phyloP scores from a whole-genome alignment of 2,329 filamentous ascomycete genomes.

The Aureobasidium sp. region DNA sequence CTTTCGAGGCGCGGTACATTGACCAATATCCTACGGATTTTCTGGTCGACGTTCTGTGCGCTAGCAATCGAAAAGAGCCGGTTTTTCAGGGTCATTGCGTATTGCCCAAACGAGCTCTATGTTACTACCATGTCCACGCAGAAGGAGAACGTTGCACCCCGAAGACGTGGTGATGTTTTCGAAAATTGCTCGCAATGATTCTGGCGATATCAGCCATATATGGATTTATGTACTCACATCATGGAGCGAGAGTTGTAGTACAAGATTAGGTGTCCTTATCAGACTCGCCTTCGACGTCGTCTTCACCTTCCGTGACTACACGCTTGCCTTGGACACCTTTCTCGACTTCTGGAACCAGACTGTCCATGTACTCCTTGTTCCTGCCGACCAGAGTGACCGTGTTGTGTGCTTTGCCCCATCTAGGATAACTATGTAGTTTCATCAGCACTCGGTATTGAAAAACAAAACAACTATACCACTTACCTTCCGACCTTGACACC shows the following conservation, averaged over 20 bases:
- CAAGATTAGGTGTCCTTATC: conserved; percentile 16
- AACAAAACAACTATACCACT: neutral
- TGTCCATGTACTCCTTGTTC: conserved; percentile 71
- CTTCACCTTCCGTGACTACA: conserved; percentile 60
- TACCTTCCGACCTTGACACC: conserved; percentile 80
- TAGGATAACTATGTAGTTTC: conserved; percentile 58
- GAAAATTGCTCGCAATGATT: no score
- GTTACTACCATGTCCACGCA: neutral
- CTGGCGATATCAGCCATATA: neutral
- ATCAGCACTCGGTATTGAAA: neutral
- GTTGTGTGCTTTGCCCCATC: conserved; percentile 82
- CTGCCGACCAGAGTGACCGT: conserved; percentile 81
- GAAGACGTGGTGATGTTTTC: no score
- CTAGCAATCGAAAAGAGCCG: neutral
- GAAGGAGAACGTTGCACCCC: neutral
- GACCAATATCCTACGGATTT: neutral
- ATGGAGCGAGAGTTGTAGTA: neutral
- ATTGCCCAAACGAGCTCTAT: neutral
- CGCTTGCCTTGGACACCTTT: conserved; percentile 66
- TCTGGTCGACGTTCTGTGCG: neutral
- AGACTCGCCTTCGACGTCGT: conserved; percentile 35
- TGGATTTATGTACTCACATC: neutral
- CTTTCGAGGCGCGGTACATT: neutral
- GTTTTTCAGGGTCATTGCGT: neutral
- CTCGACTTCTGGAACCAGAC: conserved; percentile 69